Evolutionary conservation across 1,139 yeast species (phyloP).

Genomic region (Saccharomyces hybrid): DNA sequence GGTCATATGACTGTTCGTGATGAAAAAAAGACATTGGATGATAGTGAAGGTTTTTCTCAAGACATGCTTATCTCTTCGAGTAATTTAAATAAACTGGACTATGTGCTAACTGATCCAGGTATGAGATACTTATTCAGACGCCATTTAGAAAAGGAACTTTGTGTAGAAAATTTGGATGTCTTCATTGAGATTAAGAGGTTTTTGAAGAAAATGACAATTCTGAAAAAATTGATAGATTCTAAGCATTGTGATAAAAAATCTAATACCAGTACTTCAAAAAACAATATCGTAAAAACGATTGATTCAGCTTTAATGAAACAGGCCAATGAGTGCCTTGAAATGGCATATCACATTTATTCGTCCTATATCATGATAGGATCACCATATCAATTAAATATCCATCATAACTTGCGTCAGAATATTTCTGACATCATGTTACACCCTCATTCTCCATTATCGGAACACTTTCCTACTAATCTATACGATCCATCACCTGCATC

Average conservation of each 20-base stretch:
- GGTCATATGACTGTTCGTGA: conserved; percentile 8
- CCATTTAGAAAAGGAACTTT: conserved; percentile 56
- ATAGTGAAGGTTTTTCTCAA: not conserved
- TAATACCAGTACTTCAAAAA: conserved; percentile 10
- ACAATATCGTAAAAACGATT: conserved; percentile 19
- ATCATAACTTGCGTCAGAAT: conserved; percentile 45
- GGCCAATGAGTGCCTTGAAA: conserved; percentile 46
- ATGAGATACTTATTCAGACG: conserved; percentile 57
- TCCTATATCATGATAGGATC: conserved; percentile 64
- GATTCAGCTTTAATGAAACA: conserved; percentile 38
- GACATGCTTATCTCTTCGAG: not conserved
- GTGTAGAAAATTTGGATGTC: conserved; percentile 72
- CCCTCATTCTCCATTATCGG: conserved; percentile 30
- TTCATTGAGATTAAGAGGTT: conserved; percentile 50
- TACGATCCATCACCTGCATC: not conserved
- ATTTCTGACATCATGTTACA: conserved; percentile 42
- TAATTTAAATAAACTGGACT: conserved; percentile 31
- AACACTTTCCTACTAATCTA: conserved; percentile 1
- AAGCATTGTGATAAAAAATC: conserved; percentile 15
- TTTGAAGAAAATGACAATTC: conserved; percentile 33
- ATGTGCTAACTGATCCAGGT: conserved; percentile 70
- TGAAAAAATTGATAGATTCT: conserved; percentile 31
- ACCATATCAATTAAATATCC: conserved; percentile 65
- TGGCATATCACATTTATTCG: conserved; percentile 57
- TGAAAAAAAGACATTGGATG: conserved; percentile 4